Base-by-base conservation (phyloP, 2,329 filamentous ascomycete genomes). In the Nemania abortiva region DNA sequence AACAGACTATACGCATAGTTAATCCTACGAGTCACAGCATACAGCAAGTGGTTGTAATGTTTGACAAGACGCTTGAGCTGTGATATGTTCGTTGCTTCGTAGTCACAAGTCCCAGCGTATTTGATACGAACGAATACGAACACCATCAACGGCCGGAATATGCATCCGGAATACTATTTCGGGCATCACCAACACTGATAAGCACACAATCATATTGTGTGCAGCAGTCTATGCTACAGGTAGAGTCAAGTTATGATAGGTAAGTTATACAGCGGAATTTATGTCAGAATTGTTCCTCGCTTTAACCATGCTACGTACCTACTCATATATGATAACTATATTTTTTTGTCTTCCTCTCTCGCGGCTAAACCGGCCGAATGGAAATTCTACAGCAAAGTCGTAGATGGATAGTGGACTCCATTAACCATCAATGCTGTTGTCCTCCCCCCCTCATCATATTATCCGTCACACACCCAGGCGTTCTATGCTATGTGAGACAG, bases 391-490 rank as follows among this genome's bases (percentile, higher is more conserved):
- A 18, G 39, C 39, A 11, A 42, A 42, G 39, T 18, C 1, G 9
- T 9, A 42, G 15, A 18, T 18, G 18, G 39, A 42, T 18, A 42
- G 15, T 42, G 15, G 39, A 42, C 39, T 50, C 20, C 47, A 50
- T 24, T 50, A 50, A 50, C n/a, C 20, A 50, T n/a, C 10, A 24
- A 24, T 24, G 20, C 47, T 24, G n/a, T 49, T 24, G n/a, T 47
- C 56, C n/a, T 37, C 20, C 15, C 9, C 20, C 9, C 20, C 15
- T 37, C 18, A 42, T 53, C 13, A 37, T 18, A 37, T 34, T 24
- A 50, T n/a, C 37, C 39, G 24, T 37, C 29, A 52, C 27, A 66
- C 27, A 66, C 27, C 42, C 49, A 37, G 34, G 34, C 24, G n/a
- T 49, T 20, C 37, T 20, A 27, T 5, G 24, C 37, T 20, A 27